Percentiles rank a stretch among this genome's conserved stretches.
Evolutionary conservation across 352 stramenopile species (phyloP).

Genomic region (Globisporangium parvum): DNA sequence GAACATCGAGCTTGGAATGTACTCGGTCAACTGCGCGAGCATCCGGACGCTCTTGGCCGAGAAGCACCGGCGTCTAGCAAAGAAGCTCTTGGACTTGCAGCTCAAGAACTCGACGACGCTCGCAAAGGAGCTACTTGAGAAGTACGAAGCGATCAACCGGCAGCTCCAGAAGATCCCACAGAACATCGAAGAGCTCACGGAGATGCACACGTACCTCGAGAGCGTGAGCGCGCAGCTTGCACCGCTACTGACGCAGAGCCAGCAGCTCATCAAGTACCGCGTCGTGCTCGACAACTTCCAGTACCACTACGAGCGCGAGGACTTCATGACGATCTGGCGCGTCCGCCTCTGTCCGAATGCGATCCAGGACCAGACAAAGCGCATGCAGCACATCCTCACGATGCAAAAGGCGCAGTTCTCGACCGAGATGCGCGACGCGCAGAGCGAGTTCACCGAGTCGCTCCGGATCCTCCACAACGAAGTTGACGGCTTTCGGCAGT

Average conservation of each 20-base stretch:
- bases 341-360: slow-evolving; percentile 84
- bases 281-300: slow-evolving; percentile 75
- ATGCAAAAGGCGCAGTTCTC: slow-evolving; percentile 84
- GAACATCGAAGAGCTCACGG: slow-evolving; percentile 90
- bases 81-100: slow-evolving; percentile 73
- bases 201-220: slow-evolving; percentile 84
- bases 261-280: slow-evolving; percentile 77
- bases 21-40: slow-evolving; percentile 68
- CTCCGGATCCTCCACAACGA: slow-evolving; percentile 84
- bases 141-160: slow-evolving; percentile 80
- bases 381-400: slow-evolving; percentile 71
- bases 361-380: slow-evolving; percentile 83
- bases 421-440: slow-evolving; percentile 90
- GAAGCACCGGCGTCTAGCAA: slow-evolving; percentile 64
- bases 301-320: slow-evolving; percentile 81
- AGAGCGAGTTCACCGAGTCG: slow-evolving; percentile 86
- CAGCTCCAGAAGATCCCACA: slow-evolving; percentile 83
- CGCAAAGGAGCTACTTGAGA: slow-evolving; percentile 69
- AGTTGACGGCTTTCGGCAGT: slow-evolving; percentile 81
- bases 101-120: slow-evolving; percentile 69
- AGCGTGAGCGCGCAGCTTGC: slow-evolving; percentile 54
- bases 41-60: slow-evolving; percentile 69
- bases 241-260: slow-evolving; percentile 61
- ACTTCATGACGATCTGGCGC: slow-evolving; percentile 89
- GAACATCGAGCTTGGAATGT: slow-evolving; percentile 79